phyloP scores from a whole-genome alignment of 371 early-diverging fungal genomes.

The Mycotypha africana region DNA sequence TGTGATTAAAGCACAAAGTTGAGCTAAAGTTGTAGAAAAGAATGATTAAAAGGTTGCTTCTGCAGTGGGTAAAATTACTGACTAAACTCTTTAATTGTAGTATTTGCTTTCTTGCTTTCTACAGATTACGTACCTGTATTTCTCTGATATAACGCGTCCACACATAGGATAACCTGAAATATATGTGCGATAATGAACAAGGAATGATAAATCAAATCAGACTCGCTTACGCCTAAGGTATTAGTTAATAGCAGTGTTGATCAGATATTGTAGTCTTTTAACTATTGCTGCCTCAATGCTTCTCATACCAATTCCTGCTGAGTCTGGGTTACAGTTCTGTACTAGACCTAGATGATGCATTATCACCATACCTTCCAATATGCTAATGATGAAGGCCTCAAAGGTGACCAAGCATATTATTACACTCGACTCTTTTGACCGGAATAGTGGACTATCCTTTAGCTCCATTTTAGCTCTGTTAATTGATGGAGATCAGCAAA shows the following conservation, averaged over 20 bases:
- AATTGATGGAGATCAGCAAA: too few species aligned
- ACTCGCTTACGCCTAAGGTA: conserved; percentile 45
- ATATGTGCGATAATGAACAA: conserved; percentile 44
- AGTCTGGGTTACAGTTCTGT: conserved; percentile 18
- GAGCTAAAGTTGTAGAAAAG: conserved; percentile 30
- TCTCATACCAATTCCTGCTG: conserved; percentile 7
- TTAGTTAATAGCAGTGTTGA: too few species aligned
- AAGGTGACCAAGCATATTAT: conserved; percentile 25
- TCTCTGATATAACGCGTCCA: conserved; percentile 40
- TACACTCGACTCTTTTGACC: conserved; percentile 23
- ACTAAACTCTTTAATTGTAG: not conserved
- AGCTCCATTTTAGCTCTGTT: conserved; percentile 8
- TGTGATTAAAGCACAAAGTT: conserved; percentile 30
- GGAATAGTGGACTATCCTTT: conserved; percentile 19
- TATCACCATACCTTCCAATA: conserved; percentile 41
- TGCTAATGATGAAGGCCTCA: conserved; percentile 33
- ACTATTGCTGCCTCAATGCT: conserved; percentile 5
- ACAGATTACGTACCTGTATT: conserved; percentile 45
- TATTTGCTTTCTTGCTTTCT: too few species aligned
- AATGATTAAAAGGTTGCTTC: too few species aligned
- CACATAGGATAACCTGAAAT: conserved; percentile 40
- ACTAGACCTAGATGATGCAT: conserved; percentile 34
- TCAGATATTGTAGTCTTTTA: too few species aligned
- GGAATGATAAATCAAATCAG: conserved; percentile 48
- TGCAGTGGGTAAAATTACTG: not conserved